Conservation (phyloP, 2,329 filamentous ascomycete genomes). For the Hypomyces rosellus region DNA sequence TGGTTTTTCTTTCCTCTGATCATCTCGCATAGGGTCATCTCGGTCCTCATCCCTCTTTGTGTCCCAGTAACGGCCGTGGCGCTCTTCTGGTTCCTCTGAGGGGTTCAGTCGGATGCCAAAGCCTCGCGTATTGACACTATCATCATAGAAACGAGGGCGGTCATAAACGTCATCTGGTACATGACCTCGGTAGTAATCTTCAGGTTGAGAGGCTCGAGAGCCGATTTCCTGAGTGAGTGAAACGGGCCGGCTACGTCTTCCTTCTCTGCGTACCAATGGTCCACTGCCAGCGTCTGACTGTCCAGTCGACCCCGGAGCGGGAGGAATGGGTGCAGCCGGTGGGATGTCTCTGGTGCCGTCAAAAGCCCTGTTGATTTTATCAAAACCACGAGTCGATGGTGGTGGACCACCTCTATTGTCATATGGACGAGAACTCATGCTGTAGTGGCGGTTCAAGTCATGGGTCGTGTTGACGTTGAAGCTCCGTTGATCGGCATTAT, state of each 20-base stretch:
- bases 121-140: conserved; percentile 40
- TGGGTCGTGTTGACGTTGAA: conserved; percentile 41
- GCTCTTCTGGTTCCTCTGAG: conserved; percentile 34
- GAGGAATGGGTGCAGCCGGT: conserved; percentile 34
- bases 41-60: conserved; percentile 22
- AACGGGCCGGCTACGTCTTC: conserved; percentile 36
- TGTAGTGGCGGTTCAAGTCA: conserved; percentile 40
- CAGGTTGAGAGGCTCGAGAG: conserved; percentile 36
- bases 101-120: conserved; percentile 46
- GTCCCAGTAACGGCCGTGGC: conserved; percentile 32
- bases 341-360: conserved; percentile 39
- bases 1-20: conserved; percentile 15
- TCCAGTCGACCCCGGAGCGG: conserved; percentile 23
- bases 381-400: conserved; percentile 63
- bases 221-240: conserved; percentile 48
- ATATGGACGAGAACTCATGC: conserved; percentile 28
- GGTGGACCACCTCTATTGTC: conserved; percentile 51
- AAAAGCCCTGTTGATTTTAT: conserved; percentile 56
- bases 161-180: conserved; percentile 42
- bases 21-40: conserved; percentile 14
- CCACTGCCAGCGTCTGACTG: conserved; percentile 15
- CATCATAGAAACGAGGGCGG: conserved; percentile 37
- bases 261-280: conserved; percentile 15
- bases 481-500: conserved; percentile 39
- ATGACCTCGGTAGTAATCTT: conserved; percentile 43